Evolutionary conservation across 441 rosid genomes (phyloP).

Genomic region (Gossypium schwendimanii): DNA sequence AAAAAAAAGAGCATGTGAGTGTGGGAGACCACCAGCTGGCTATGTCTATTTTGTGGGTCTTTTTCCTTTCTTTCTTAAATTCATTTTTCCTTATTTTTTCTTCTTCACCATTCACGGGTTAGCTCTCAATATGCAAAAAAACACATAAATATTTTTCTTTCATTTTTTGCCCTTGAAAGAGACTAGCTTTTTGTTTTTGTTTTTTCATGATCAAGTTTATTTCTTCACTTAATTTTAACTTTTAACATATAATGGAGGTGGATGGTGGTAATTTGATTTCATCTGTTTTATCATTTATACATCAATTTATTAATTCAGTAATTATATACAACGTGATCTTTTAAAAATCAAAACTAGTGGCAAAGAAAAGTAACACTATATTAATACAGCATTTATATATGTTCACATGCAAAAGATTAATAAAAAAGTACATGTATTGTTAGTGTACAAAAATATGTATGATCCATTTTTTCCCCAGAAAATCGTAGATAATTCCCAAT

Average conservation of each 20-base stretch:
- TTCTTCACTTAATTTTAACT: background rate
- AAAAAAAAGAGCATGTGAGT: constrained; percentile 36
- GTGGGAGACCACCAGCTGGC: constrained; percentile 56
- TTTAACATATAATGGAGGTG: background rate
- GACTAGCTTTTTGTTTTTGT: background rate
- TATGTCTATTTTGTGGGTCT: constrained; percentile 30
- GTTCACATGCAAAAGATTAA: background rate
- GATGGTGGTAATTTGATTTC: background rate
- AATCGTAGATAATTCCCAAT: constrained; percentile 29
- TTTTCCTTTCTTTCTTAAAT: background rate
- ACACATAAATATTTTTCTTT: background rate
- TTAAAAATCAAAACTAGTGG: background rate
- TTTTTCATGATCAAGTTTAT: background rate
- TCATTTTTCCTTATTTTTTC: background rate
- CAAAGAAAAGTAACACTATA: background rate
- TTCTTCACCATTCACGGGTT: constrained; percentile 2
- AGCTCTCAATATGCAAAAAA: background rate
- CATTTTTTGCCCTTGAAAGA: background rate
- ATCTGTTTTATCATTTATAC: background rate
- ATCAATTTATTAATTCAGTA: background rate
- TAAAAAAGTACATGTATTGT: background rate
- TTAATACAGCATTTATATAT: constrained; percentile 1
- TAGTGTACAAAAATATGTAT: constrained; percentile 1
- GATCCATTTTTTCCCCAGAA: background rate
- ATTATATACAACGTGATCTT: background rate